phyloP scores from a whole-genome alignment of 306 rosid genomes.

The Trichosanthes truncata region DNA sequence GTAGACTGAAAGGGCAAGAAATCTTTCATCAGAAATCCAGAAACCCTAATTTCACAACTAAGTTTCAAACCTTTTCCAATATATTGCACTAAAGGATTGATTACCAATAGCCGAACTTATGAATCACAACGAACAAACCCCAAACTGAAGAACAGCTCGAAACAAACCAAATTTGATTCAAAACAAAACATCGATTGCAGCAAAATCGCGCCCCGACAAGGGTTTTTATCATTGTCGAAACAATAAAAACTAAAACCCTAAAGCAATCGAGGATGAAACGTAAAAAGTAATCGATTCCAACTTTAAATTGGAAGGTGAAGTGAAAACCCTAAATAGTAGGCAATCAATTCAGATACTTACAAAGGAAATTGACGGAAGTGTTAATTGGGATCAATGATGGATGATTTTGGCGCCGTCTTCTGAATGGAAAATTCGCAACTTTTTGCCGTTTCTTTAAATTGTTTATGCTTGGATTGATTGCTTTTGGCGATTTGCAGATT shows the following conservation, averaged over 20 bases:
- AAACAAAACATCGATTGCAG: constrained; percentile 4
- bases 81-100: neutral
- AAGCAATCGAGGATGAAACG: neutral
- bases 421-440: neutral
- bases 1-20: constrained; percentile 21
- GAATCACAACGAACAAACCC: neutral
- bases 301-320: constrained; percentile 10
- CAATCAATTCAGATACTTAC: neutral
- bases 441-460: neutral
- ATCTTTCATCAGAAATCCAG: constrained; percentile 27
- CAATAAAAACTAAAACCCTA: neutral
- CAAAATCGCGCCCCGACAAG: neutral
- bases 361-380: neutral
- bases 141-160: neutral
- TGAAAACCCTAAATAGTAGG: constrained; percentile 8
- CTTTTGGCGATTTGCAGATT: neutral
- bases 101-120: neutral
- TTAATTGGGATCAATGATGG: neutral
- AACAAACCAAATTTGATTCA: neutral
- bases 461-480: neutral
- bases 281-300: neutral
- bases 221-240: neutral
- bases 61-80: neutral
- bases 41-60: constrained; percentile 38
- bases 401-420: neutral